These are phyloP conservation scores for Neocucurbitaria cava DNA, from an alignment of 2,329 filamentous ascomycete genomes.

Conservation along the genomic window DNA sequence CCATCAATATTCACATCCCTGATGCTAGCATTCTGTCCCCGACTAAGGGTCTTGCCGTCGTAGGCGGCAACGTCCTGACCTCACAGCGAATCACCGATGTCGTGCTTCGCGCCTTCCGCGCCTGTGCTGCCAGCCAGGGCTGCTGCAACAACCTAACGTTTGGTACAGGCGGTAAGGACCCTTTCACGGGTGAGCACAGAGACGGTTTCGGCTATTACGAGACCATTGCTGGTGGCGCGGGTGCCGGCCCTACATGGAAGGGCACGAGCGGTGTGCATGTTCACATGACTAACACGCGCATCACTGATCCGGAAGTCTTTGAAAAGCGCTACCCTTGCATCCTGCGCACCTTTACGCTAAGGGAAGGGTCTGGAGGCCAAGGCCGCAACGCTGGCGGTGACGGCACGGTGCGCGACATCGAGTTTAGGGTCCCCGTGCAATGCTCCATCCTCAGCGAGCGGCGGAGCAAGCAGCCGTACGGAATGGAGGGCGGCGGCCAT, in stretches of 20 bases:
- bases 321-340: constrained; percentile 47
- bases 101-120: constrained; percentile 40
- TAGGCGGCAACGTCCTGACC: constrained; percentile 38
- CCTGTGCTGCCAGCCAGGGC: constrained; percentile 40
- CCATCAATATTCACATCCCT: constrained; percentile 34
- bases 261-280: constrained; percentile 43
- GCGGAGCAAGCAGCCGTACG: constrained; percentile 75
- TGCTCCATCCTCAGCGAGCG: constrained; percentile 74
- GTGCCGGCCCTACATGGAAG: constrained; percentile 41
- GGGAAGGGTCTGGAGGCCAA: constrained; percentile 65
- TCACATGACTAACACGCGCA: constrained; percentile 49
- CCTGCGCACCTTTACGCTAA: constrained; percentile 50
- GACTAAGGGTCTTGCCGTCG: constrained; percentile 32
- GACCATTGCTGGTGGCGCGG: constrained; percentile 46
- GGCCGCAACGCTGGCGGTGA: constrained; percentile 71
- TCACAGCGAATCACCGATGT: constrained; percentile 44
- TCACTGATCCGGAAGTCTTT: constrained; percentile 45
- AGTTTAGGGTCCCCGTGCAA: constrained; percentile 74
- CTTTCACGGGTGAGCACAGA: constrained; percentile 28
- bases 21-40: constrained; percentile 38
- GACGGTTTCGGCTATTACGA: constrained; percentile 30
- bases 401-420: constrained; percentile 74
- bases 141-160: constrained; percentile 37
- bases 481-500: constrained; percentile 77
- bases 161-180: constrained; percentile 35